A percentile compares a stretch with the other conserved stretches of the same genome.
phyloP scores from a whole-genome alignment of 116 monocot species.

The Trichopus zeylanicus region DNA sequence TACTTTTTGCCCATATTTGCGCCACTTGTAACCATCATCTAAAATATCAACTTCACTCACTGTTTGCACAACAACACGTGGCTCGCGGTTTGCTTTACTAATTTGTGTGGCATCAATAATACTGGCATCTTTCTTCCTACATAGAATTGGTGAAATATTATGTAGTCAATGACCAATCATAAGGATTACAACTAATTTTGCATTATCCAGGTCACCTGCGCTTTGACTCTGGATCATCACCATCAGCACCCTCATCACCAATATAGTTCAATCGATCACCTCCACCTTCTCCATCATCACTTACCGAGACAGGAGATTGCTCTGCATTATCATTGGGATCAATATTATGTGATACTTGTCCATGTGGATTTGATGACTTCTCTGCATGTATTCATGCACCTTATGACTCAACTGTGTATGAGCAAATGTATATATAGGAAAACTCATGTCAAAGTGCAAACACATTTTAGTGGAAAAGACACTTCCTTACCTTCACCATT shows the following conservation, averaged over 20 bases:
- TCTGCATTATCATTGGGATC: conserved; percentile 39
- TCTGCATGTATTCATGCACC: conserved; percentile 26
- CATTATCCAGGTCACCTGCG: conserved; percentile 47
- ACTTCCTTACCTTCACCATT: conserved; percentile 35
- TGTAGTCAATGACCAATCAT: background rate
- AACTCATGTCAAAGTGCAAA: background rate
- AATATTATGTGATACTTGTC: conserved; percentile 13
- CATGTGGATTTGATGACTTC: conserved; percentile 27
- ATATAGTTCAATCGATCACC: conserved; percentile 26
- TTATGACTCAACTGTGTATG: background rate
- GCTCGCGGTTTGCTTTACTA: conserved; percentile 68
- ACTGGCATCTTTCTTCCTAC: conserved; percentile 62
- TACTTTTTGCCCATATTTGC: conserved; percentile 98
- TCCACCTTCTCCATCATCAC: conserved; percentile 56
- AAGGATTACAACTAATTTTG: background rate
- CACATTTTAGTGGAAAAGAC: background rate
- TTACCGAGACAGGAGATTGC: conserved; percentile 37
- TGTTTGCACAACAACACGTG: conserved; percentile 98
- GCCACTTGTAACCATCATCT: conserved; percentile 98
- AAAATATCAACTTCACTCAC: conserved; percentile 93
- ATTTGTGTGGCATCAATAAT: conserved; percentile 41
- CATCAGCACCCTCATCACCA: conserved; percentile 35
- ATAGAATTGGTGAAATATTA: conserved; percentile 2
- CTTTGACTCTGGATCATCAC: conserved; percentile 78
- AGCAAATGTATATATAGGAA: background rate